phyloP scores from a whole-genome alignment of 2,329 filamentous ascomycete species.

The Pseudogymnoascus sp. region DNA sequence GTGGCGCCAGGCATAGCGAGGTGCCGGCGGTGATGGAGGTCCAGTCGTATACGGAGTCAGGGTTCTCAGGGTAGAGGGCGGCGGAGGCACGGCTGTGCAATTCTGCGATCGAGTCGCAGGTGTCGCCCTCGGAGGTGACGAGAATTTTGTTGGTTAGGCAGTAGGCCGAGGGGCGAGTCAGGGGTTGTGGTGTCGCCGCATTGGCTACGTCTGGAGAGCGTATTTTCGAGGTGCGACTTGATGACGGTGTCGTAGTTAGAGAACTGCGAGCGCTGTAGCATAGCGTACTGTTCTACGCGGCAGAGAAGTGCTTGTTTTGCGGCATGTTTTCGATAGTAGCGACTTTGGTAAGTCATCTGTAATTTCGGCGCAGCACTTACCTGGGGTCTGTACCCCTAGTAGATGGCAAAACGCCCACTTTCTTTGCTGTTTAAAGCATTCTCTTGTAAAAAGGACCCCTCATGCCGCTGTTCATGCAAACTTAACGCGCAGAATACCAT shows the following conservation, averaged over 20 bases:
- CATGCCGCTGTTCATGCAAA: background rate
- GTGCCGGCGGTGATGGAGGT: background rate
- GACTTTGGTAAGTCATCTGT: background rate
- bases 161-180: background rate
- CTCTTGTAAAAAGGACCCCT: background rate
- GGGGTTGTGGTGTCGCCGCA: background rate
- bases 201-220: background rate
- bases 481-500: background rate
- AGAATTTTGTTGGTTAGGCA: background rate
- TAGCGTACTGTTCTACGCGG: background rate
- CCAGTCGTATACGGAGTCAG: background rate
- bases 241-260: background rate
- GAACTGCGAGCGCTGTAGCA: background rate
- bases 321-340: background rate
- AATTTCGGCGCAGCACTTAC: background rate
- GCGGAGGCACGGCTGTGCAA: background rate
- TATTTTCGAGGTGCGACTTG: background rate
- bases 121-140: background rate
- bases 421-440: no score
- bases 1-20: background rate
- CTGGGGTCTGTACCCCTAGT: background rate
- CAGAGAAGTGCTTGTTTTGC: background rate
- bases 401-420: no score
- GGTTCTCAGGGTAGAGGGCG: background rate
- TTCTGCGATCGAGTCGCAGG: background rate